These are phyloP conservation scores for Lipomyces sp. DNA, from an alignment of 805 yeast species.

Conservation along the genomic window DNA sequence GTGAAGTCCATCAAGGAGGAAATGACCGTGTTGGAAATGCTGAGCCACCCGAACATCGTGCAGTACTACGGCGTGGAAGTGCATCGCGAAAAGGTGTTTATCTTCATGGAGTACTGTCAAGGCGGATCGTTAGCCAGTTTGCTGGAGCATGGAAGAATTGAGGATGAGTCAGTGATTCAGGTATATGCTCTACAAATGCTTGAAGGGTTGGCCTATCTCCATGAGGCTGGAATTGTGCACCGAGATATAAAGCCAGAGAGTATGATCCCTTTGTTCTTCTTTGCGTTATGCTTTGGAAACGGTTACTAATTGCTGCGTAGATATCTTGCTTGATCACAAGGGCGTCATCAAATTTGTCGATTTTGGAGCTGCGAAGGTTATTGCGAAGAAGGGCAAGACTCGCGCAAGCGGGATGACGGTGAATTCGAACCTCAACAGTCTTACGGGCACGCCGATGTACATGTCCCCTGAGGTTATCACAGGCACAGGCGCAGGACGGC, in stretches of 20 bases:
- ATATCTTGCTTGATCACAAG: conserved; percentile 80
- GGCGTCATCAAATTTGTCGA: conserved; percentile 95
- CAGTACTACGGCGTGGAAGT: conserved; percentile 97
- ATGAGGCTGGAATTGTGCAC: conserved; percentile 93
- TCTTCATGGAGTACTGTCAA: conserved; percentile 96
- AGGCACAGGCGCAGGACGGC: conserved; percentile 59
- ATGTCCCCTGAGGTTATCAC: conserved; percentile 97
- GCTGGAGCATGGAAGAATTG: conserved; percentile 88
- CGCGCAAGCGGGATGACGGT: conserved; percentile 38
- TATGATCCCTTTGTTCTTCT: not conserved
- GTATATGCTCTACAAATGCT: conserved; percentile 87
- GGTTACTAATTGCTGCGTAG: no score
- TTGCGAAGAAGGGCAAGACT: conserved; percentile 41
- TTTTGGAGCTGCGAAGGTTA: conserved; percentile 94
- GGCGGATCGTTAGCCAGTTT: conserved; percentile 88
- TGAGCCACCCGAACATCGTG: conserved; percentile 93
- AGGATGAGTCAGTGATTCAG: conserved; percentile 89
- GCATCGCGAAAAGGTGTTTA: conserved; percentile 89
- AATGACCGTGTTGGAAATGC: conserved; percentile 92
- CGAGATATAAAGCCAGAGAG: conserved; percentile 91
- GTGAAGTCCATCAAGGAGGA: conserved; percentile 91
- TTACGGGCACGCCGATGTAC: conserved; percentile 97
- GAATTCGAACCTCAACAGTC: conserved; percentile 42
- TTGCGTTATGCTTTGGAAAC: not conserved
- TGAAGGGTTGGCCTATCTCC: conserved; percentile 92